phyloP scores from a whole-genome alignment of 805 yeast species.

The Wickerhamomyces subpelliculosus region DNA sequence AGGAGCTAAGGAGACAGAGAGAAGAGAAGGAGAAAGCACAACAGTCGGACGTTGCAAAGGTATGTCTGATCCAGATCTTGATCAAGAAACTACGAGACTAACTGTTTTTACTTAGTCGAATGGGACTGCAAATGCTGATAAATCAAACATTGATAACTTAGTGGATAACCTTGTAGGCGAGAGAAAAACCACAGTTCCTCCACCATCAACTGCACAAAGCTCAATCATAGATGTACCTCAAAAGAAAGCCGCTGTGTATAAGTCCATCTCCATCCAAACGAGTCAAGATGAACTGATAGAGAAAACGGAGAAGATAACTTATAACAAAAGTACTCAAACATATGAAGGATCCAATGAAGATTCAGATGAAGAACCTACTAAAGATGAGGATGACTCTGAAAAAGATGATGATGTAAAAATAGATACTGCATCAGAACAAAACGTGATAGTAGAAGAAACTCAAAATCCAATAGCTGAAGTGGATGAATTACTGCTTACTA shows the following conservation, averaged over 20 bases:
- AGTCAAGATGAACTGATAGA: slow-evolving; percentile 1
- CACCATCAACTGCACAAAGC: slow-evolving; percentile 1
- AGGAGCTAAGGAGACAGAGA: slow-evolving; percentile 43
- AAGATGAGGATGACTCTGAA: background rate
- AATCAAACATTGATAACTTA: background rate
- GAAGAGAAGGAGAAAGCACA: slow-evolving; percentile 22
- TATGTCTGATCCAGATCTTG: no score
- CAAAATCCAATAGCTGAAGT: background rate
- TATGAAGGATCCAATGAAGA: slow-evolving; percentile 1
- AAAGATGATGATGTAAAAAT: background rate
- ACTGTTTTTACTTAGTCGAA: no score
- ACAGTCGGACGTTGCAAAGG: no score
- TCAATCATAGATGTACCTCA: background rate
- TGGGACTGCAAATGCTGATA: no score
- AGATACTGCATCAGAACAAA: background rate
- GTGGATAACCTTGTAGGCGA: background rate
- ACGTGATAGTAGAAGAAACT: background rate
- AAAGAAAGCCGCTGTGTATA: background rate
- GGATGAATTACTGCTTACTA: slow-evolving; percentile 8
- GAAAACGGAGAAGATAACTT: slow-evolving; percentile 11
- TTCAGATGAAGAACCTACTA: background rate
- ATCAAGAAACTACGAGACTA: no score
- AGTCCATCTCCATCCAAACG: slow-evolving; percentile 1
- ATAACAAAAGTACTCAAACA: slow-evolving; percentile 22
- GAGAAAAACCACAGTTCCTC: no score